phyloP scores from a whole-genome alignment of 176 grass and related monocot genomes.

The Triticum turgidum region DNA sequence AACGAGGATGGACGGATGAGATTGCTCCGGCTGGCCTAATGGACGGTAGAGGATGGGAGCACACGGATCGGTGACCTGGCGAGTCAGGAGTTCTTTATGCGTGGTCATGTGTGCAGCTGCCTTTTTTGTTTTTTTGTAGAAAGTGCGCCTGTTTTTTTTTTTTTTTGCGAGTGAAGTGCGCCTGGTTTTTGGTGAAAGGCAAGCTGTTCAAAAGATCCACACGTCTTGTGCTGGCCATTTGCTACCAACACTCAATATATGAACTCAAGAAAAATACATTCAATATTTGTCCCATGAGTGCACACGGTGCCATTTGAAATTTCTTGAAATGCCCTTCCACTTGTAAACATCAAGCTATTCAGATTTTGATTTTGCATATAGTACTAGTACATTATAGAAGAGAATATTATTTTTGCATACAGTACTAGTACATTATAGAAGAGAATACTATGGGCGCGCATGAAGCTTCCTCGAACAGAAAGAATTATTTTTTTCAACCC shows the following conservation, averaged over 20 bases:
- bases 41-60: conserved; percentile 3
- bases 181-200: neutral
- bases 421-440: too few relatives aligned
- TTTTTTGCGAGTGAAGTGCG: neutral
- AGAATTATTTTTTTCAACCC: too few relatives aligned
- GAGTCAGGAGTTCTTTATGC: neutral
- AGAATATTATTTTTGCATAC: neutral
- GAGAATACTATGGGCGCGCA: too few relatives aligned
- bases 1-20: neutral
- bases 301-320: too few relatives aligned
- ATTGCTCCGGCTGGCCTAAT: conserved; percentile 16
- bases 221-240: too few relatives aligned
- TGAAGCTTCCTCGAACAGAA: too few relatives aligned
- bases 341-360: neutral
- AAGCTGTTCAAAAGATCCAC: neutral
- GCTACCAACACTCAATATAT: too few relatives aligned
- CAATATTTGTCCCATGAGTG: too few relatives aligned
- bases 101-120: neutral
- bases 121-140: neutral
- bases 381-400: neutral
- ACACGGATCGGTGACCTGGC: conserved; percentile 85
- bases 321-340: neutral
- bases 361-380: too few relatives aligned
- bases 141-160: neutral
- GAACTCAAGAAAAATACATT: too few relatives aligned